Conservation (phyloP, 192 early-diverging fungal species). For the Mortierella hygrophila region DNA sequence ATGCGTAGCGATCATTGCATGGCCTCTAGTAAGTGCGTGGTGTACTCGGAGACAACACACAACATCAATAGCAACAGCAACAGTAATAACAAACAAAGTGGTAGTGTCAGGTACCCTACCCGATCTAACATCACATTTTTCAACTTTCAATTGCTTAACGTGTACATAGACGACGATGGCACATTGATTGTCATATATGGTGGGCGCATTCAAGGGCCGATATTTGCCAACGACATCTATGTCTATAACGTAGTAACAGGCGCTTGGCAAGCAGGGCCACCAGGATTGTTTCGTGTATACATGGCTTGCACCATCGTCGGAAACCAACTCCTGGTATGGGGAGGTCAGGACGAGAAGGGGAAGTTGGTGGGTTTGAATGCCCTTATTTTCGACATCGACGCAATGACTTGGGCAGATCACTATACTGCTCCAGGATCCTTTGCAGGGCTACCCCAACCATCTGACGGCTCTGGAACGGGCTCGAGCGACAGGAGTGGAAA, state of each 20-base stretch:
- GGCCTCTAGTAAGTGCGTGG: slow-evolving; percentile 32
- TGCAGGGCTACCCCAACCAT: neutral
- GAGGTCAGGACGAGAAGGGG: neutral
- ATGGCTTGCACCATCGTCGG: slow-evolving; percentile 30
- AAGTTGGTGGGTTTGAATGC: neutral
- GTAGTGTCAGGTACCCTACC: neutral
- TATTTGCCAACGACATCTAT: slow-evolving; percentile 16
- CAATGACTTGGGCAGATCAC: slow-evolving; percentile 10
- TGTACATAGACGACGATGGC: slow-evolving; percentile 36
- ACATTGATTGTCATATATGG: slow-evolving; percentile 31
- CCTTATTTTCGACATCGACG: slow-evolving; percentile 23
- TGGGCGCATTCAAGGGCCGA: neutral
- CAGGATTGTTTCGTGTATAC: slow-evolving; percentile 27
- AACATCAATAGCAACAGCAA: neutral
- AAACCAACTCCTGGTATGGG: slow-evolving; percentile 45
- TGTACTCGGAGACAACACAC: neutral
- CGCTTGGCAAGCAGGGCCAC: slow-evolving; percentile 18
- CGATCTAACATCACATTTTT: neutral
- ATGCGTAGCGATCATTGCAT: slow-evolving; percentile 51
- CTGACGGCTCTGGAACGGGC: neutral
- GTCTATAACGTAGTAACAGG: slow-evolving; percentile 17
- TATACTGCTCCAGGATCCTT: slow-evolving; percentile 24
- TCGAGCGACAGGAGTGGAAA: neutral
- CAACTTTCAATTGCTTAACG: no score
- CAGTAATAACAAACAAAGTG: neutral